Conservation (phyloP, 1,139 yeast species). For the Saccharomyces hybrid region DNA sequence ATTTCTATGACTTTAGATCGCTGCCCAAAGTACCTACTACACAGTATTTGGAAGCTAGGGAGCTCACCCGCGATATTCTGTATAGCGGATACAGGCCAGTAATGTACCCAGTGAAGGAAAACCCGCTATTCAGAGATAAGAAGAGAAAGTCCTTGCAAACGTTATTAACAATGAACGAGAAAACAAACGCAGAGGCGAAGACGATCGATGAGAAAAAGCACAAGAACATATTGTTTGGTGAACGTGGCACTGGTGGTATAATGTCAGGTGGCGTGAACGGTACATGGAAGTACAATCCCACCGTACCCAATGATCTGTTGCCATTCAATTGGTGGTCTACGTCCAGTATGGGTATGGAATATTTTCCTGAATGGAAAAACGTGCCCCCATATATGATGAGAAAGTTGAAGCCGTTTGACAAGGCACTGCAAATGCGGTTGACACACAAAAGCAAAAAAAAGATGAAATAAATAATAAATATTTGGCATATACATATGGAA, state of each 20-base stretch:
- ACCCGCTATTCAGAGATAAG: conserved; percentile 22
- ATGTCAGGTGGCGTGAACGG: conserved; percentile 27
- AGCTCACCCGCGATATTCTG: conserved; percentile 25
- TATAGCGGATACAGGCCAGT: conserved; percentile 30
- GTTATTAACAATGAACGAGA: conserved; percentile 2
- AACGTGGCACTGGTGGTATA: conserved; percentile 25
- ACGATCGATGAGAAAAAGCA: conserved; percentile 1
- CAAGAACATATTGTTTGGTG: conserved; percentile 15
- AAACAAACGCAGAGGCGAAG: neutral
- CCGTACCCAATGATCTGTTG: conserved; percentile 17
- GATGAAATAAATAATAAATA: neutral
- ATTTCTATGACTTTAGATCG: conserved; percentile 15
- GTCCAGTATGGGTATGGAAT: conserved; percentile 28
- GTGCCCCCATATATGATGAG: conserved; percentile 22
- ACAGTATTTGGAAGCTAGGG: conserved; percentile 22
- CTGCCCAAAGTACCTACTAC: conserved; percentile 30
- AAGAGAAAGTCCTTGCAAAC: conserved; percentile 5
- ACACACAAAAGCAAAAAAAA: conserved; percentile 1
- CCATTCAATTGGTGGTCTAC: conserved; percentile 26
- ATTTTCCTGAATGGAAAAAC: conserved; percentile 27
- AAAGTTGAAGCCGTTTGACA: conserved; percentile 24
- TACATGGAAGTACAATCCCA: conserved; percentile 25
- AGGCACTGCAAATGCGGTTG: conserved; percentile 1
- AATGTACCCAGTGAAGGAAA: conserved; percentile 28
- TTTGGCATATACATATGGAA: neutral